phyloP scores from a whole-genome alignment of 2,329 filamentous ascomycete genomes.

The Venturia pyrina region DNA sequence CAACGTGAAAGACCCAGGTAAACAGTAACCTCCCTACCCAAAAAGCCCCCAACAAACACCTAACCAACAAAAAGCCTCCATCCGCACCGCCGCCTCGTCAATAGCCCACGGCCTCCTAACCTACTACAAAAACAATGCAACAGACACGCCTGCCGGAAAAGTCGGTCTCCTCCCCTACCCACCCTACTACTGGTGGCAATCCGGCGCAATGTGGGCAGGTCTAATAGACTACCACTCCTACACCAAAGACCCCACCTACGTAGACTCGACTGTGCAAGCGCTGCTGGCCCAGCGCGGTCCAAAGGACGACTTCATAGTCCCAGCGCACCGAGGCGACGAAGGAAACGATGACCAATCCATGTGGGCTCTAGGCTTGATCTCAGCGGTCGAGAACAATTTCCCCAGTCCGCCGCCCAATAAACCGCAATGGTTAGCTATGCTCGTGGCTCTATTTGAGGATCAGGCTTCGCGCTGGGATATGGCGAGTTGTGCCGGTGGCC shows the following conservation, averaged over 20 bases:
- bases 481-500: slow-evolving; percentile 56
- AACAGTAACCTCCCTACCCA: background rate
- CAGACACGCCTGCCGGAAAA: slow-evolving; percentile 19
- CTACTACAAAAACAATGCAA: slow-evolving; percentile 25
- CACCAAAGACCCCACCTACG: slow-evolving; percentile 34
- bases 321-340: slow-evolving; percentile 44
- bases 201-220: slow-evolving; percentile 20
- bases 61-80: slow-evolving; percentile 17
- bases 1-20: background rate
- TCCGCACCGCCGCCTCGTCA: slow-evolving; percentile 22
- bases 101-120: slow-evolving; percentile 25
- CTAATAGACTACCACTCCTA: slow-evolving; percentile 35
- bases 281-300: slow-evolving; percentile 33
- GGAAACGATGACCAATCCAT: slow-evolving; percentile 70
- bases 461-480: slow-evolving; percentile 63
- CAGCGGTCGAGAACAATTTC: slow-evolving; percentile 59
- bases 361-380: slow-evolving; percentile 47
- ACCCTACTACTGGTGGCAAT: slow-evolving; percentile 14
- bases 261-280: slow-evolving; percentile 31
- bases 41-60: background rate
- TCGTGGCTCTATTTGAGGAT: slow-evolving; percentile 71
- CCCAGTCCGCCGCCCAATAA: slow-evolving; percentile 45
- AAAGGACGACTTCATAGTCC: slow-evolving; percentile 33
- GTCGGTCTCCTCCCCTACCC: slow-evolving; percentile 15
- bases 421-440: slow-evolving; percentile 67